Base-by-base conservation (phyloP, 192 early-diverging fungal species). In the Rhizophagus prolifer region DNA sequence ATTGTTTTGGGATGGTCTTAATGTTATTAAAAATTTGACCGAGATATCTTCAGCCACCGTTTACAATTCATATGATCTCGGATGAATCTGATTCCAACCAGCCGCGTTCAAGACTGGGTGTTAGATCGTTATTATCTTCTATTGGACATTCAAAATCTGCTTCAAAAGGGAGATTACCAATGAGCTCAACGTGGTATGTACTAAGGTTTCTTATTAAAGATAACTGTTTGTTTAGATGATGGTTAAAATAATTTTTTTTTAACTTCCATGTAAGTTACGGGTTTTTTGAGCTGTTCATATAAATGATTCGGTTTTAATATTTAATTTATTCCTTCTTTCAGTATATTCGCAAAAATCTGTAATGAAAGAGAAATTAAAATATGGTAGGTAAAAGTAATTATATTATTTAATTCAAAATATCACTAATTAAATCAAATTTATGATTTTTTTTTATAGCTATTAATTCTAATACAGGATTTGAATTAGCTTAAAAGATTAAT, bases 61-160 rank as follows among this genome's bases (percentile, higher is more conserved):
- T 90, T 72, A 87, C 89, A 1, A 90, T 90, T 31, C 78, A 89
- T 26, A 70, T 87, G 72, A 83, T 88, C 26, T 70, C 68, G 6
- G 47, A 9, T 41, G 68, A 47, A 1, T 10, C 10, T 70, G 68
- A 46, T 26, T 12, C 36, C 23, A 25, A 41, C 28, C 9, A 46
- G 1, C 23, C 44, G 21, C n/a, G 41, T 14, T 19, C 36, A 36
- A 34, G 23, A 12, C 4, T 70, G 9, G 23, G 9, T 26, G 68
- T 70, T 70, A 70, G 47, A 70, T 28, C 68, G 6, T 70, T 70
- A 23, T 70, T 70, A 30, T 36, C 21, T 70, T 47, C 59, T 25
- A 19, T 69, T 69, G 36, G 38, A 30, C 30, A 66, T 66, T 38
- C 9, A 12, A 70, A 70, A 47, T 26, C 36, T 14, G 21, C 44